Conservation (phyloP, 2,329 filamentous ascomycete genomes). For the Penicillium sp. region DNA sequence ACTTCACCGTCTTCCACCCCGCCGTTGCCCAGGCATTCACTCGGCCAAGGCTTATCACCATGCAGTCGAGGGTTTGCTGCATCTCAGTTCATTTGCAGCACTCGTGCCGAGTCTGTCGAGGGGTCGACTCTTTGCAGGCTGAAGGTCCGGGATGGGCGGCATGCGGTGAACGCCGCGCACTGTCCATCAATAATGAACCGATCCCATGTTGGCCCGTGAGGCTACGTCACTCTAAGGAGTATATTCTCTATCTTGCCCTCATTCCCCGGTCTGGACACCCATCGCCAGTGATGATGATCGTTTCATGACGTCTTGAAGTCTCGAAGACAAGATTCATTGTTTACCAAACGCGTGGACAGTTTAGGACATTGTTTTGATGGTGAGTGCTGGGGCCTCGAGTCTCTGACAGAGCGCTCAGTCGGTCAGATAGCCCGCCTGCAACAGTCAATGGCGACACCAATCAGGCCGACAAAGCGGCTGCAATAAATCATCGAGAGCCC, state of each 20-base stretch:
- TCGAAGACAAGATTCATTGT: neutral
- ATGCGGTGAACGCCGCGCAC: neutral
- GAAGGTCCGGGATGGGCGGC: neutral
- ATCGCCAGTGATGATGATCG: neutral
- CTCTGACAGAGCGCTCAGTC: neutral
- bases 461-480: conserved; percentile 12
- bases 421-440: conserved; percentile 11
- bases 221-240: conserved; percentile 22
- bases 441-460: conserved; percentile 10
- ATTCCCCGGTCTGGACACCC: neutral
- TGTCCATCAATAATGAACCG: neutral
- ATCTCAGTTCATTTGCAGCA: neutral
- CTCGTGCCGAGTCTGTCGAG: neutral
- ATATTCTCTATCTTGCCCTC: conserved; percentile 1
- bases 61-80: neutral
- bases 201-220: conserved; percentile 19
- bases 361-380: neutral
- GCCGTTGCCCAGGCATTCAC: neutral
- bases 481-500: conserved; percentile 4
- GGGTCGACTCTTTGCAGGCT: neutral
- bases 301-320: conserved; percentile 8
- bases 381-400: neutral
- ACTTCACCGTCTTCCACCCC: neutral
- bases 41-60: conserved; percentile 4
- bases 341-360: neutral